Base-by-base conservation (phyloP, 495 filamentous ascomycete species). In the Trichoderma virens region DNA sequence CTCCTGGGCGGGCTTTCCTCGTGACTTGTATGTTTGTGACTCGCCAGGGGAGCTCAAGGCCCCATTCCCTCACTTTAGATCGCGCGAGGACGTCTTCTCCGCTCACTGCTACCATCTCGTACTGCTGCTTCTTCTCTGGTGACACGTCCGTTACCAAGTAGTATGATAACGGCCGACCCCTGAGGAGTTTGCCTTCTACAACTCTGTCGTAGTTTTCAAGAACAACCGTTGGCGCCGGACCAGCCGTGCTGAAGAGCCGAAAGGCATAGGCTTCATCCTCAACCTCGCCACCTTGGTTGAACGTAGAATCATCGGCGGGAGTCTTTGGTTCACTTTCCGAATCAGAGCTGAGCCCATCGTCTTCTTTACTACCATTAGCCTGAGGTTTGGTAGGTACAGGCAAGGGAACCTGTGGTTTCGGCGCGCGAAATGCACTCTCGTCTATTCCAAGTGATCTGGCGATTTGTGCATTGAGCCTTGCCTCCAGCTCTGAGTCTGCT, bases 21-120 rank as follows among this genome's bases (percentile, higher is more conserved):
- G 62, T 66, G 41, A 72, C 65, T 8, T 56, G 67, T 38, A 79
- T 70, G 23, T 64, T 74, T n/a, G 70, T 76, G 35, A 85, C 81
- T 60, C 77, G 75, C 84, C 84, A 86, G 4, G 83, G 82, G 62
- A 82, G 71, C 65, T 80, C 80, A 28, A 82, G 74, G 0, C 82
- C 82, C 77, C 83, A 84, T 14, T 75, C 72, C 63, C 82, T 71
- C 65, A 69, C 72, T 65, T 64, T 67, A 18, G 79, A 71, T 63
- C 74, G 67, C 5, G 71, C 66, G 0, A 78, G 31, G 8, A 86
- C 72, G 1, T 81, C 75, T 45, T 76, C 72, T 0, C 75, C 80
- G 25, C 69, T 78, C 34, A 85, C 71, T 18, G 83, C 80, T 5
- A 74, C 73, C 14, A 62, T 62, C 65, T 67, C 64, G 38, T 81